A percentile compares a stretch with the other conserved stretches of the same genome.
Evolutionary conservation across 2,329 filamentous ascomycete genomes (phyloP).

Genomic region (Xylariaceae sp.): DNA sequence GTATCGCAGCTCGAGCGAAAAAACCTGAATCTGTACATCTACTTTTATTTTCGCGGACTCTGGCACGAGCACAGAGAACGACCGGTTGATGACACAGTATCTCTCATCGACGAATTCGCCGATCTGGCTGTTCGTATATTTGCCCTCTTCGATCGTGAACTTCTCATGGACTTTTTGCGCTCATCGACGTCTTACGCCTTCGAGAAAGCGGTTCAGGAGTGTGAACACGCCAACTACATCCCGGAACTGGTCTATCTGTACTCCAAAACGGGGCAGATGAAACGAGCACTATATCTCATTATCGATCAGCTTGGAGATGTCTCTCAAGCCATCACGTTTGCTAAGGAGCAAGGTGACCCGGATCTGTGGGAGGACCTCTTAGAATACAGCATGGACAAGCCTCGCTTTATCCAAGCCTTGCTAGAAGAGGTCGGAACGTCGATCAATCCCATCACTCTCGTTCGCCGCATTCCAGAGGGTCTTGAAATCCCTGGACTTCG

Average conservation of each 20-base stretch:
- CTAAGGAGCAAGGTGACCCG: conserved; percentile 84
- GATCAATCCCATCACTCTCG: conserved; percentile 85
- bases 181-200: conserved; percentile 83
- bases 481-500: conserved; percentile 86
- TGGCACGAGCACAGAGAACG: conserved; percentile 66
- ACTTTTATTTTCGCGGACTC: conserved; percentile 82
- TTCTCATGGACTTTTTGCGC: conserved; percentile 84
- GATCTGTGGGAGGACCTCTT: conserved; percentile 94
- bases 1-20: conserved; percentile 69
- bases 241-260: conserved; percentile 94
- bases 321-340: conserved; percentile 86
- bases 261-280: conserved; percentile 90
- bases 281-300: conserved; percentile 85
- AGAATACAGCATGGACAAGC: conserved; percentile 96
- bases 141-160: conserved; percentile 69
- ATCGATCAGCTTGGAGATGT: conserved; percentile 91
- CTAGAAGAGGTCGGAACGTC: conserved; percentile 91
- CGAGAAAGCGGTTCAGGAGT: conserved; percentile 70
- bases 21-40: conserved; percentile 69
- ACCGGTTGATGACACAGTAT: conserved; percentile 52
- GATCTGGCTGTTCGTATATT: conserved; percentile 85
- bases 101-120: conserved; percentile 78
- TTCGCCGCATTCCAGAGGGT: conserved; percentile 85
- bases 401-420: conserved; percentile 84
- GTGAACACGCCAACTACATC: conserved; percentile 74